A percentile compares a stretch with the other conserved stretches of the same genome.
Conservation (phyloP, 208 protist genomes). For the Trypanosoma avium region DNA sequence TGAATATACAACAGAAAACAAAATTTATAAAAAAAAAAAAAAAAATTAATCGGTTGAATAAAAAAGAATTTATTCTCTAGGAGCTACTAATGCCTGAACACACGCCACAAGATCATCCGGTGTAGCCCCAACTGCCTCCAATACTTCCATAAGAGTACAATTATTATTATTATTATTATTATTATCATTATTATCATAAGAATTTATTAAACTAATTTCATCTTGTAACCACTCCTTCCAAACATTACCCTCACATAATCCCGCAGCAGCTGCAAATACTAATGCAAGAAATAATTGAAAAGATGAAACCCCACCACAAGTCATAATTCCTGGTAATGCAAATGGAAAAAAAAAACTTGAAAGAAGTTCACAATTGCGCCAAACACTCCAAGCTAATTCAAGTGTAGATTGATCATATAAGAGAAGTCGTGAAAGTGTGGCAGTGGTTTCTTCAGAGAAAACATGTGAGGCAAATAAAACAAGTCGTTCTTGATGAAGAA, state of each 20-base stretch:
- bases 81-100: slow-evolving; percentile 49
- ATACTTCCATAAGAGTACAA: too few species aligned
- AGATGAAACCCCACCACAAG: slow-evolving; percentile 20
- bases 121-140: slow-evolving; percentile 37
- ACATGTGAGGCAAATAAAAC: slow-evolving; percentile 49
- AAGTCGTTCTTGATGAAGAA: slow-evolving; percentile 52
- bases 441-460: slow-evolving; percentile 46
- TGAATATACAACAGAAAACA: background rate
- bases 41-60: background rate
- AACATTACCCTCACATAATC: slow-evolving; percentile 10
- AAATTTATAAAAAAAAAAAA: slow-evolving; percentile 5
- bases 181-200: too few species aligned
- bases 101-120: slow-evolving; percentile 36
- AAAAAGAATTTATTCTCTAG: too few species aligned
- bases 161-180: too few species aligned
- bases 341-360: slow-evolving; percentile 51
- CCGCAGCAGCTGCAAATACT: slow-evolving; percentile 35
- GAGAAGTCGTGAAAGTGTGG: slow-evolving; percentile 53
- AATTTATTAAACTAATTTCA: slow-evolving; percentile 31
- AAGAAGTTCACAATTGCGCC: slow-evolving; percentile 24
- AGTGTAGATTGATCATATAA: slow-evolving; percentile 39
- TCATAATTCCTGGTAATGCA: slow-evolving; percentile 47
- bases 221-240: slow-evolving; percentile 28
- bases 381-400: slow-evolving; percentile 44
- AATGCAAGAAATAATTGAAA: slow-evolving; percentile 42